phyloP scores from a whole-genome alignment of 1,284 basidiomycete genomes.

The Agaricales sp. region DNA sequence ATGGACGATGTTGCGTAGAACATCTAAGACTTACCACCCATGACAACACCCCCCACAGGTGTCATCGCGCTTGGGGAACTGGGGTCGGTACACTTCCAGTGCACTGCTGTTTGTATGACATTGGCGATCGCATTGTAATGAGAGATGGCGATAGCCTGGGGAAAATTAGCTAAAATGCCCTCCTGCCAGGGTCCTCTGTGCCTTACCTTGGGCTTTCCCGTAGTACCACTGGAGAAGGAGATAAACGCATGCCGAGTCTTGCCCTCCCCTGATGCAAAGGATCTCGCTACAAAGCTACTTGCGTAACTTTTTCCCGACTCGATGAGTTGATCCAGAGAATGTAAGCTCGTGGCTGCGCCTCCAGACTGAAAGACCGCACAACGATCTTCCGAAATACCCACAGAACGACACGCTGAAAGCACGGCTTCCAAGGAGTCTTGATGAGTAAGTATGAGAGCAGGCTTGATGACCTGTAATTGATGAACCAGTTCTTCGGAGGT shows the following conservation, averaged over 20 bases:
- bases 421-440: background rate
- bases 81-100: slow-evolving; percentile 35
- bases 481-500: background rate
- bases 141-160: slow-evolving; percentile 58
- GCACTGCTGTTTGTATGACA: slow-evolving; percentile 47
- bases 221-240: slow-evolving; percentile 76
- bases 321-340: slow-evolving; percentile 45
- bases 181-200: background rate
- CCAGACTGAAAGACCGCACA: slow-evolving; percentile 43
- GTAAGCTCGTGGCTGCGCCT: slow-evolving; percentile 10
- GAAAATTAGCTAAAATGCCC: slow-evolving; percentile 4
- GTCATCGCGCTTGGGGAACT: background rate
- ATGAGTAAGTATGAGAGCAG: background rate
- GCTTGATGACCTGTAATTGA: background rate
- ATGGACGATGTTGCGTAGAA: background rate
- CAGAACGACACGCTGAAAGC: slow-evolving; percentile 9
- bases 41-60: background rate
- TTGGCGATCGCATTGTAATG: slow-evolving; percentile 63
- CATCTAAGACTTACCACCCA: background rate
- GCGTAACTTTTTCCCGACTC: slow-evolving; percentile 35
- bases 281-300: slow-evolving; percentile 35
- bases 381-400: slow-evolving; percentile 40
- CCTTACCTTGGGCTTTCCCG: slow-evolving; percentile 63
- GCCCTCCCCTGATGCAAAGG: slow-evolving; percentile 50
- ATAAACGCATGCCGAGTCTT: slow-evolving; percentile 64